Base-by-base conservation (phyloP, 345 rosid genomes). In the Rhizophora mangle region DNA sequence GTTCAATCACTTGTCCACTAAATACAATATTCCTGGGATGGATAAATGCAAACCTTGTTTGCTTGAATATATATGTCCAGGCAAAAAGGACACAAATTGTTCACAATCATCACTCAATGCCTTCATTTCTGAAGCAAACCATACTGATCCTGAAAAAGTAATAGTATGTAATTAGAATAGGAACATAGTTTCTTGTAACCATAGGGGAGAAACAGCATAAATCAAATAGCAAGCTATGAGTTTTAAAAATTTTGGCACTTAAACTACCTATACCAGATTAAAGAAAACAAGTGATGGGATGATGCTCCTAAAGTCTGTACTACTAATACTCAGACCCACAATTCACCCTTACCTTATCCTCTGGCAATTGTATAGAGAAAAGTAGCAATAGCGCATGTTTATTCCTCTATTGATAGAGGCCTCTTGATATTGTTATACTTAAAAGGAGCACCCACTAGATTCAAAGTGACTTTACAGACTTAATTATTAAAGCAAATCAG, bases 41-140 rank as follows among this genome's bases (percentile, higher is more conserved):
- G 67, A 39, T 60, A 56, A 52, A 52, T 55, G 37, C 86, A 27
- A 79, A 90, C 96, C 96, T 90, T 84, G 82, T 80, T 88, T 90
- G 84, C 96, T 90, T n/a, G 96, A 90, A 74, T 88, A 90, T 69
- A 88, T 77, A 69, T 90, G 92, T 49, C 93, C 91, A 3, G 96
- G 93, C 8, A 82, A 91, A 65, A 90, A 86, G 70, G 85, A 78
- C 60, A 85, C 82, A 80, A 90, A 90, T 76, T 72, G 84, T 70
- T 88, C 93, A 82, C 96, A 90, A 65, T 88, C 96, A 70, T 90
- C 96, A 74, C 90, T 85, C 72, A 90, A 80, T 64, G 96, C 96
- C 84, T 90, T 90, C 96, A 90, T 90, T 83, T 90, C 96, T 20
- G 96, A 90, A 79, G 96, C 93, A 85, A 90, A 90, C 96, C 92